Evolutionary conservation across 495 filamentous ascomycete species (phyloP), one percentile per base, ranked within the genome.

Genomic region (Darksidea phi): DNA sequence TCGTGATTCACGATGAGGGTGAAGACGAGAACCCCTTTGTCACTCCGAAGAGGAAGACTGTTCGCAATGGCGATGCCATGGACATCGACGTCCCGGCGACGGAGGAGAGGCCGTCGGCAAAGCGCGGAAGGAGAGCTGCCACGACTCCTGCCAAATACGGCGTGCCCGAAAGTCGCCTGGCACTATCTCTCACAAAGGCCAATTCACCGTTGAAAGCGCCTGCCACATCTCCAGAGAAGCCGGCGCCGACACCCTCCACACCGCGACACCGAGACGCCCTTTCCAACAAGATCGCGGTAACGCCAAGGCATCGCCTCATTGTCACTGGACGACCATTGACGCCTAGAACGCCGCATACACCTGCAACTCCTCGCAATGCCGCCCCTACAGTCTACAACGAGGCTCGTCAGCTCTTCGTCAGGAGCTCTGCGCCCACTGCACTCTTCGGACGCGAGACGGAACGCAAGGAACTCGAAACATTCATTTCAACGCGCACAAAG

Each of bases 391-490:
- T 96, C 15, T 96, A 97, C 69, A 89, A 91, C 54, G 79, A 83
- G 48, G 95, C 92, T 5, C 83, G 93, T n/a, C 85, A 93, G 68
- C 71, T 95, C 5, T 97, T 99, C 70, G 84, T 88, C 2, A 81
- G 90, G 46, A 88, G 88, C 56, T 82, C 86, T 21, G 84, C 85
- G 52, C 89, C 90, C 1, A 84, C 85, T 10, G 82, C 82, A 67
- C 76, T 99, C 38, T 78, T 97, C 67, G 94, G 94, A 36, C 84
- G 94, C 37, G 90, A 96, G 34, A 74, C 82, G 0, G 94, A 99
- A 70, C 82, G 86, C 51, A 75, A 81, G 18, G 84, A 92, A 53
- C 75, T 99, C 21, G 72, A 76, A 3, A 66, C 66, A 0, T 97
- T 97, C 63, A 78, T 99, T 41, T 74, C 81, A 36, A 78, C 82